Base-by-base conservation (phyloP, 371 early-diverging fungal species). In the Mucor mucedo region DNA sequence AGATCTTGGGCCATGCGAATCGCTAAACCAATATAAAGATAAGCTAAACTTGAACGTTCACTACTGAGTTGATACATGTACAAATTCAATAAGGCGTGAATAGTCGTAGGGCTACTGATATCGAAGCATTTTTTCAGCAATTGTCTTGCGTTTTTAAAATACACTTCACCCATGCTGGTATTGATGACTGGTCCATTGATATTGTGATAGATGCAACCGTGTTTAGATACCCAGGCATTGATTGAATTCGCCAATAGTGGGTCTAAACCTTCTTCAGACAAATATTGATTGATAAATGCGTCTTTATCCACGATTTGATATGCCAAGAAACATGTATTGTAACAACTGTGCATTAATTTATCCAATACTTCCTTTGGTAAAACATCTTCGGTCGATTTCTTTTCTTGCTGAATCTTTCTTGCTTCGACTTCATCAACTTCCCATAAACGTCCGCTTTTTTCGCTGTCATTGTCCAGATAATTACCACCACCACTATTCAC, bases 1-100 rank as follows among this genome's bases (percentile, higher is more conserved):
- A 87, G 74, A 67, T 85, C 87, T 63, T 87, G 87, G 2, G 87
- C 87, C 87, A 87, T 87, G 11, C 87, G 82, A 41, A 85, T 84
- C 0, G 85, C 87, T 49, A 87, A 66, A 27, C 87, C 85, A 52
- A 82, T 84, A 39, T 87, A 85, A 32, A 84, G 75, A 64, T 84
- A 84, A 13, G 85, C 82, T 47, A 84, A 62, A 56, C 81, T 79
- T 2, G 87, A 80, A n/a, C 84, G 74, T 21, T 84, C 87, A 33
- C 78, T 76, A 58, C 77, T 81, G 27, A 85, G 62, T 52, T 87
- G 87, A 41, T 85, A 87, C 85, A 85, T 85, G 73, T 87, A 87
- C 5, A 87, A 68, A 50, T 85, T 83, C 49, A 87, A 64, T 0
- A 87, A 66, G 0, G 87, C 85, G 39, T 87, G 85, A 16, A 87